These are phyloP conservation scores for Scleroderma citrinum DNA, from an alignment of 768 basidiomycete species.

Conservation along the genomic window DNA sequence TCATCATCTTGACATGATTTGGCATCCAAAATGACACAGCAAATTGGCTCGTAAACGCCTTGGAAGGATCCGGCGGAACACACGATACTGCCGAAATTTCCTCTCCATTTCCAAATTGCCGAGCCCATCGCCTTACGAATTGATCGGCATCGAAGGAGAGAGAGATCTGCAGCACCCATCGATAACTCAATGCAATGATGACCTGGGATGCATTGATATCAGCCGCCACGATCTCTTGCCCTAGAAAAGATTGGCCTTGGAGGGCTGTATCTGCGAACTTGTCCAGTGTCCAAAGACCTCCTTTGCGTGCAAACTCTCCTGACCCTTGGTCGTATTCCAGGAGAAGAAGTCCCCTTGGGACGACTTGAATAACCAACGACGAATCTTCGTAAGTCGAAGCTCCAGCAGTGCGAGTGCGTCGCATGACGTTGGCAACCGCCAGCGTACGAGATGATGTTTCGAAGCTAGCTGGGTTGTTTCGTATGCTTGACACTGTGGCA, in stretches of 20 bases:
- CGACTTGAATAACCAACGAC: slow-evolving; percentile 67
- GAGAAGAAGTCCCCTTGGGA: slow-evolving; percentile 47
- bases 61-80: slow-evolving; percentile 34
- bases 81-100: slow-evolving; percentile 75
- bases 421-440: slow-evolving; percentile 52
- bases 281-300: slow-evolving; percentile 36
- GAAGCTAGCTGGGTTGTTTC: slow-evolving; percentile 46
- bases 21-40: slow-evolving; percentile 76
- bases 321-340: slow-evolving; percentile 48
- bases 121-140: slow-evolving; percentile 23
- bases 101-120: slow-evolving; percentile 22
- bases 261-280: slow-evolving; percentile 18
- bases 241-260: slow-evolving; percentile 14
- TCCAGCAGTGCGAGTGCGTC: slow-evolving; percentile 13
- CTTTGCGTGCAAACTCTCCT: slow-evolving; percentile 36
- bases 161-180: slow-evolving; percentile 46
- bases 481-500: slow-evolving; percentile 14
- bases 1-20: slow-evolving; percentile 49
- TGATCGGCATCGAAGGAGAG: slow-evolving; percentile 40
- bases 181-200: slow-evolving; percentile 51
- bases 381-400: slow-evolving; percentile 38
- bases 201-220: slow-evolving; percentile 66
- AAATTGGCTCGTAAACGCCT: slow-evolving; percentile 39
- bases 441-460: slow-evolving; percentile 50
- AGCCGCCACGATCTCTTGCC: slow-evolving; percentile 57